Conservation (phyloP, 192 early-diverging fungal species). For the Geosiphon pyriformis region DNA sequence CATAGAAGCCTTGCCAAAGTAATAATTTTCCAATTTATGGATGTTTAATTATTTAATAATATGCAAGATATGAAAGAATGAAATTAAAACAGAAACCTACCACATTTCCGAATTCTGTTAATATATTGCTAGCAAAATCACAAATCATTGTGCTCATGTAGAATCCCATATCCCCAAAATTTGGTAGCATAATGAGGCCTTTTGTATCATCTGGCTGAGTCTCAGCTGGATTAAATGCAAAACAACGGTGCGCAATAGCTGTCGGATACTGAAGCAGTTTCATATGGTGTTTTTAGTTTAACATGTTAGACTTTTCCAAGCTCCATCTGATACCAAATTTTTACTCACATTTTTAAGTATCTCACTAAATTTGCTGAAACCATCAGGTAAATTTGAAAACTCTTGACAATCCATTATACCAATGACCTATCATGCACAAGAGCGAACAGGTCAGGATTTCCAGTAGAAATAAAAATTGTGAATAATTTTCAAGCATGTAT, state of each 20-base stretch:
- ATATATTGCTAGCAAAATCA: conserved; percentile 68
- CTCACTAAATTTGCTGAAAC: conserved; percentile 54
- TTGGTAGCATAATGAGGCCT: conserved; percentile 73
- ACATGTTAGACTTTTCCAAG: background rate
- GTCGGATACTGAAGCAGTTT: conserved; percentile 52
- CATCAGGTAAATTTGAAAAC: conserved; percentile 56
- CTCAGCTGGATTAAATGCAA: conserved; percentile 78
- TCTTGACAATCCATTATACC: conserved; percentile 77
- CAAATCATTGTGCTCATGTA: conserved; percentile 74
- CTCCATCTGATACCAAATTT: background rate
- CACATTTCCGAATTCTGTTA: conserved; percentile 59
- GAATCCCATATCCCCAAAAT: conserved; percentile 71
- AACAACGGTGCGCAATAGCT: conserved; percentile 64
- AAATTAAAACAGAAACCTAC: conserved; percentile 34
- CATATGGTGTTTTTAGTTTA: background rate
- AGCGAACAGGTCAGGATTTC: background rate
- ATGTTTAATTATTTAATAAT: background rate
- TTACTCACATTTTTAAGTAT: conserved; percentile 52
- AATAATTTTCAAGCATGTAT: background rate
- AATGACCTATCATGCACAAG: conserved; percentile 51
- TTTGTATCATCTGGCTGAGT: conserved; percentile 66
- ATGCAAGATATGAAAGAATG: background rate
- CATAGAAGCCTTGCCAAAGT: conserved; percentile 35
- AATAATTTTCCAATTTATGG: background rate
- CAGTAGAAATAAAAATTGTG: too few species aligned